phyloP scores from a whole-genome alignment of 352 stramenopile genomes.

The Labyrinthula sp. region DNA sequence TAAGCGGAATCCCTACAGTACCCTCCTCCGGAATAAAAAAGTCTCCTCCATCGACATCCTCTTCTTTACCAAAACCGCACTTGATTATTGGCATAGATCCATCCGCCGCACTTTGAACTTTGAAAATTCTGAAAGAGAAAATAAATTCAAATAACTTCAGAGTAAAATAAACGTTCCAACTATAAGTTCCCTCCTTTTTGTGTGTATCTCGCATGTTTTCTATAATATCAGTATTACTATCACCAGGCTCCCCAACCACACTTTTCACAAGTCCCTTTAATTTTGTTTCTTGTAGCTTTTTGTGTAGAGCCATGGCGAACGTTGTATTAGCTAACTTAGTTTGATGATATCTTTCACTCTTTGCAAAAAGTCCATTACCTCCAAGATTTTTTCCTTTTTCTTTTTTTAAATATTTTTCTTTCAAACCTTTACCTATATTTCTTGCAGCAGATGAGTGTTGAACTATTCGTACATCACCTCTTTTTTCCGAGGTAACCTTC shows the following conservation, averaged over 20 bases:
- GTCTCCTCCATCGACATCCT: no score
- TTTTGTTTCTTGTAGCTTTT: slow-evolving; percentile 42
- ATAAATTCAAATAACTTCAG: no score
- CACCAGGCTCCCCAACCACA: slow-evolving; percentile 1
- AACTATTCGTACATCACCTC: slow-evolving; percentile 39
- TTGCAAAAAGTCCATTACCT: slow-evolving; percentile 30
- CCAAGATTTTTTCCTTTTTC: slow-evolving; percentile 36
- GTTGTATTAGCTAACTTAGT: slow-evolving; percentile 33
- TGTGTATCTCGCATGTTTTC: no score
- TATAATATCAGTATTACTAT: slow-evolving; percentile 6
- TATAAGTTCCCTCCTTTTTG: no score
- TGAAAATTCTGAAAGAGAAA: no score
- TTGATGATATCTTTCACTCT: slow-evolving; percentile 27
- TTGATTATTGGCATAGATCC: no score
- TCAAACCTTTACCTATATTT: background rate
- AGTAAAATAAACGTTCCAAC: no score
- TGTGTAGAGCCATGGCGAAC: slow-evolving; percentile 68
- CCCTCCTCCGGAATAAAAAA: no score
- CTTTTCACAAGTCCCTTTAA: slow-evolving; percentile 24
- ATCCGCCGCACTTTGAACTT: no score
- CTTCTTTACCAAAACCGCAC: no score
- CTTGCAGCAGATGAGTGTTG: slow-evolving; percentile 33
- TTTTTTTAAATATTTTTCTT: slow-evolving; percentile 27
- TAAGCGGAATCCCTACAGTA: no score
- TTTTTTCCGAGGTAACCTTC: slow-evolving; percentile 26